These are phyloP conservation scores for Narthecium ossifragum DNA, from an alignment of 106 monocot genomes.

Conservation along the genomic window DNA sequence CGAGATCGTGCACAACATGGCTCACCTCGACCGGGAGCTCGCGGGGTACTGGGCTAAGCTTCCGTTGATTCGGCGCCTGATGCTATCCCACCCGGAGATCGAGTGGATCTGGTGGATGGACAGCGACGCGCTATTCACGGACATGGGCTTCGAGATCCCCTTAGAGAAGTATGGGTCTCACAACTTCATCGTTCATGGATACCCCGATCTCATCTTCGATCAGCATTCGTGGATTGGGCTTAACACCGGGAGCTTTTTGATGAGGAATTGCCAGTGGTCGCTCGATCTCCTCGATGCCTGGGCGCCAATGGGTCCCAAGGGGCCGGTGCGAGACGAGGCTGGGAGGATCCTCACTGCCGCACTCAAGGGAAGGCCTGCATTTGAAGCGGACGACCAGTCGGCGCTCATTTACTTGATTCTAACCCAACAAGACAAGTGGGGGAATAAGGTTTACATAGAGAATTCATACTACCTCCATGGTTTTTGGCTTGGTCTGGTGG, in stretches of 20 bases:
- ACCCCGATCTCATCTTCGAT: slow-evolving; percentile 61
- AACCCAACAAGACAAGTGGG: slow-evolving; percentile 43
- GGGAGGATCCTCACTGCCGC: slow-evolving; percentile 44
- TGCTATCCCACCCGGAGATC: slow-evolving; percentile 64
- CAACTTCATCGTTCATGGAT: slow-evolving; percentile 62
- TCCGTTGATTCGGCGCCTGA: slow-evolving; percentile 45
- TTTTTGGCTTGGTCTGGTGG: slow-evolving; percentile 56
- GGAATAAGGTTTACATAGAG: slow-evolving; percentile 42
- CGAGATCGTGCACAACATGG: slow-evolving; percentile 66
- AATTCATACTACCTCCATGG: slow-evolving; percentile 62
- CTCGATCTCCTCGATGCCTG: slow-evolving; percentile 63
- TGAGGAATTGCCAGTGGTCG: slow-evolving; percentile 70
- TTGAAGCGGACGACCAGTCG: slow-evolving; percentile 77
- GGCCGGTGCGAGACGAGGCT: slow-evolving; percentile 36
- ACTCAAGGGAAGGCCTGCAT: slow-evolving; percentile 53
- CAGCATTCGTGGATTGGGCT: slow-evolving; percentile 60
- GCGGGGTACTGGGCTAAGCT: slow-evolving; percentile 71
- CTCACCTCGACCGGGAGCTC: slow-evolving; percentile 49
- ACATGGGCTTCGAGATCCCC: slow-evolving; percentile 71
- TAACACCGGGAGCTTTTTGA: slow-evolving; percentile 57
- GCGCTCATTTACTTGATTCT: slow-evolving; percentile 60
- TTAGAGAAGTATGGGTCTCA: slow-evolving; percentile 22
- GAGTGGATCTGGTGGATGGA: slow-evolving; percentile 90
- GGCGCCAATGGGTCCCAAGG: slow-evolving; percentile 67
- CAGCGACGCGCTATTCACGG: slow-evolving; percentile 67